phyloP scores from a whole-genome alignment of 2,329 filamentous ascomycete genomes.

The Penicillium psychrosexuale region DNA sequence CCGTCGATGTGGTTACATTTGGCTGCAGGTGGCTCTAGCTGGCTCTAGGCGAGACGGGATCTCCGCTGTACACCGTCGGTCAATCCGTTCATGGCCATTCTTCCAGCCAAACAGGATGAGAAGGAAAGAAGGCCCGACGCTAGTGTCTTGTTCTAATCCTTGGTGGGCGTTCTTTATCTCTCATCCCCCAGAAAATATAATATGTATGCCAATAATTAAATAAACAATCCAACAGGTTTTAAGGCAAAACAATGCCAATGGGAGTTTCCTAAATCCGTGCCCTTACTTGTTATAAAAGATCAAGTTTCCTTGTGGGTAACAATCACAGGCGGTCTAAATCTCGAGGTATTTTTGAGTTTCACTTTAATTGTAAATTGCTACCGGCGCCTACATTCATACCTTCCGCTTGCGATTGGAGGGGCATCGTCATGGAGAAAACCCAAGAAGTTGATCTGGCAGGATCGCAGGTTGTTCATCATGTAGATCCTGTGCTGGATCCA shows the following conservation, averaged over 20 bases:
- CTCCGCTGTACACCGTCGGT: conserved; percentile 16
- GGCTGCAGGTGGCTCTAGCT: not conserved
- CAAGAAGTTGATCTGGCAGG: not conserved
- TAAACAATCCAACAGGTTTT: not conserved
- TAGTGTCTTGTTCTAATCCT: not conserved
- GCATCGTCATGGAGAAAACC: not conserved
- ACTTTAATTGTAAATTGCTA: not conserved
- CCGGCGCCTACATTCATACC: not conserved
- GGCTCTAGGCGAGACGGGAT: conserved; percentile 9
- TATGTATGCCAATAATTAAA: not conserved
- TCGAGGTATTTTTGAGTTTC: not conserved
- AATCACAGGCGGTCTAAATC: not conserved
- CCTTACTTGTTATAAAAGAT: not conserved
- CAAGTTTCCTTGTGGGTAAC: not conserved
- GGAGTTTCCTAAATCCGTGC: not conserved
- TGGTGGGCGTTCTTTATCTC: conserved; percentile 10
- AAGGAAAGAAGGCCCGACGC: not conserved
- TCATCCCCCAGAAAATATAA: conserved; percentile 8
- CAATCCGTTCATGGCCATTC: conserved; percentile 7
- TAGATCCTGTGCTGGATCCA: conserved; percentile 38
- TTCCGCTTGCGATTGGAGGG: not conserved
- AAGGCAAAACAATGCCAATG: not conserved
- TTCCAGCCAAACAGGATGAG: not conserved
- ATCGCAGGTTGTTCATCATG: not conserved
- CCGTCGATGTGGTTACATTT: conserved; percentile 13